Percentiles rank a stretch among this genome's conserved stretches.
Conservation (phyloP, 495 filamentous ascomycete species). For the Aspergillus heteromorphus region DNA sequence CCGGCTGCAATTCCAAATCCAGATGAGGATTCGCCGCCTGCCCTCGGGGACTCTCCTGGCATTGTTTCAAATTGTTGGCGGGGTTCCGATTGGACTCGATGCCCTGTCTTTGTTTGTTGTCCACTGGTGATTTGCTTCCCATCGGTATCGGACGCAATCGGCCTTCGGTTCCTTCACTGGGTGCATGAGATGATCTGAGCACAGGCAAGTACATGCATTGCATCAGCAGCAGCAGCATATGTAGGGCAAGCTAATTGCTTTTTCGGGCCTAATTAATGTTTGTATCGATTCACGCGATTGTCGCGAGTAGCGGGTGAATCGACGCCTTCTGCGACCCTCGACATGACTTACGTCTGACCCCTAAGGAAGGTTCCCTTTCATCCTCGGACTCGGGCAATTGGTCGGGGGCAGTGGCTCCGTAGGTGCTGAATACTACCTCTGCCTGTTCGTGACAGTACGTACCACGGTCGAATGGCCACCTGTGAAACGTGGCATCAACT, state of each 20-base stretch:
- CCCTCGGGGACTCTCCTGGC: not conserved
- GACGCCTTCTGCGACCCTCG: not conserved
- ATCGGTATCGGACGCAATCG: not conserved
- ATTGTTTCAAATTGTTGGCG: not conserved
- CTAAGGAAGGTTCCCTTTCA: not conserved
- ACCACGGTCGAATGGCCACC: not conserved
- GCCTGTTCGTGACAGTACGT: not conserved
- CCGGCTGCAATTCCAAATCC: not conserved
- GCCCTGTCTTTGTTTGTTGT: constrained; percentile 9
- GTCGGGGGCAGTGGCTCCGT: not conserved
- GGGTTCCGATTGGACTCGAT: not conserved
- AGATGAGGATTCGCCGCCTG: constrained; percentile 2
- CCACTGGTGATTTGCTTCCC: constrained; percentile 4
- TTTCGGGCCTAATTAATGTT: not conserved
- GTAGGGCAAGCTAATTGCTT: not conserved
- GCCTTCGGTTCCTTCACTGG: not conserved
- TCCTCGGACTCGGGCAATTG: not conserved
- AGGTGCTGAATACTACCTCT: not conserved
- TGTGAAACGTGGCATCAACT: constrained; percentile 7
- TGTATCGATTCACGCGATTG: constrained; percentile 2
- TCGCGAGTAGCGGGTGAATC: constrained; percentile 5
- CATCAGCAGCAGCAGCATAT: constrained; percentile 5
- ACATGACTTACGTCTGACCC: not conserved
- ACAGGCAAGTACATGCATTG: constrained; percentile 5
- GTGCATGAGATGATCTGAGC: constrained; percentile 7